Conservation (phyloP, 2,329 filamentous ascomycete genomes). For the Ophiostoma sp. region DNA sequence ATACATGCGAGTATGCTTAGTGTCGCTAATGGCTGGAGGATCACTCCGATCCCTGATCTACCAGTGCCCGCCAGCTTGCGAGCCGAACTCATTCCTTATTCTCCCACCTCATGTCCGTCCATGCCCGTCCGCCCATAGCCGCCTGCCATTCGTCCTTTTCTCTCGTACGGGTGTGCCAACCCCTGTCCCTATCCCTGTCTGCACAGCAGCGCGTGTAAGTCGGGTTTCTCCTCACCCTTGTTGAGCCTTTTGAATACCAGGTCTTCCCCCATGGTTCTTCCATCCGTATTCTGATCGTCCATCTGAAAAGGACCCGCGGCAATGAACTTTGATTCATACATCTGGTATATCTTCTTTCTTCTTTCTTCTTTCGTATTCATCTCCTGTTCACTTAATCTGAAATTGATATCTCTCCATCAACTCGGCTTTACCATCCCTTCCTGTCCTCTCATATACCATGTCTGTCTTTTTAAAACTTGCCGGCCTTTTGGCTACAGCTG, state of each 20-base stretch:
- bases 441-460: background rate
- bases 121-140: too few relatives aligned
- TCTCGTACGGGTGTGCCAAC: background rate
- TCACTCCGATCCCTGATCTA: background rate
- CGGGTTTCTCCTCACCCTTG: background rate
- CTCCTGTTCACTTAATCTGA: too few relatives aligned
- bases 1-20: background rate
- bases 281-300: too few relatives aligned
- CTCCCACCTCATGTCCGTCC: background rate
- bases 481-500: constrained; percentile 6
- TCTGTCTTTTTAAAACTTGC: background rate
- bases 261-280: too few relatives aligned
- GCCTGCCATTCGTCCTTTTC: background rate
- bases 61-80: background rate
- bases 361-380: background rate
- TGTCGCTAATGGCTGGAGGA: background rate
- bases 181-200: background rate
- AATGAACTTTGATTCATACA: too few relatives aligned
- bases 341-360: background rate
- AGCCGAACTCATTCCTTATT: background rate
- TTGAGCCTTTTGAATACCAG: background rate
- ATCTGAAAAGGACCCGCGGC: too few relatives aligned
- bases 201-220: background rate
- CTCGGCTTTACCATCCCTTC: too few relatives aligned
- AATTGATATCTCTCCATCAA: too few relatives aligned